A percentile compares a stretch with the other conserved stretches of the same genome.
Conservation (phyloP, 169 alveolate genomes). For the Perkinsus marinus region DNA sequence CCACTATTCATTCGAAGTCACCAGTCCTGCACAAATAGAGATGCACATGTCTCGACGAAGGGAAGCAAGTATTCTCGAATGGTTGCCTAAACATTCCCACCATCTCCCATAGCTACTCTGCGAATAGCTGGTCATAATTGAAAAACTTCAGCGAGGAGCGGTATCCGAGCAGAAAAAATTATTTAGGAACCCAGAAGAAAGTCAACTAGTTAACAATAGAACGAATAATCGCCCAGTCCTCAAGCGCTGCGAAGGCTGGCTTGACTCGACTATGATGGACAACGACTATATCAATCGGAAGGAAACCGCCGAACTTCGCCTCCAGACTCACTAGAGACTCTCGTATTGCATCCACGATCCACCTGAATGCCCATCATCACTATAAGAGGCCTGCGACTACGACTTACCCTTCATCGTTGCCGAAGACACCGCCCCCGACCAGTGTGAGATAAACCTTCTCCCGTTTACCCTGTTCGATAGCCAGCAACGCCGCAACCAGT, state of each 20-base stretch:
- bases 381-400: not conserved
- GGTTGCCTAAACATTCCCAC: too few species aligned
- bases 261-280: not conserved
- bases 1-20: too few species aligned
- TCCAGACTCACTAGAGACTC: not conserved
- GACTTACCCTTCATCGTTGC: not conserved
- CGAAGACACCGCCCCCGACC: not conserved
- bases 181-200: too few species aligned
- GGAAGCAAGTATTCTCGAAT: too few species aligned
- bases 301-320: not conserved
- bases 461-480: not conserved
- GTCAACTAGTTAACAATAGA: not conserved
- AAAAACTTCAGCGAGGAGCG: too few species aligned
- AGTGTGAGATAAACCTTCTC: not conserved
- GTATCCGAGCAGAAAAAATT: too few species aligned
- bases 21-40: too few species aligned
- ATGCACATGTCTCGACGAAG: too few species aligned
- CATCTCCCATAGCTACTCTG: too few species aligned
- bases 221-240: not conserved
- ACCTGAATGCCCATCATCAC: not conserved
- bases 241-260: not conserved
- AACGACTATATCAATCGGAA: not conserved
- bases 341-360: not conserved
- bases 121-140: too few species aligned
- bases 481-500: not conserved